Evolutionary conservation across 768 basidiomycete species (phyloP).

Genomic region (Boletus subparvulus): DNA sequence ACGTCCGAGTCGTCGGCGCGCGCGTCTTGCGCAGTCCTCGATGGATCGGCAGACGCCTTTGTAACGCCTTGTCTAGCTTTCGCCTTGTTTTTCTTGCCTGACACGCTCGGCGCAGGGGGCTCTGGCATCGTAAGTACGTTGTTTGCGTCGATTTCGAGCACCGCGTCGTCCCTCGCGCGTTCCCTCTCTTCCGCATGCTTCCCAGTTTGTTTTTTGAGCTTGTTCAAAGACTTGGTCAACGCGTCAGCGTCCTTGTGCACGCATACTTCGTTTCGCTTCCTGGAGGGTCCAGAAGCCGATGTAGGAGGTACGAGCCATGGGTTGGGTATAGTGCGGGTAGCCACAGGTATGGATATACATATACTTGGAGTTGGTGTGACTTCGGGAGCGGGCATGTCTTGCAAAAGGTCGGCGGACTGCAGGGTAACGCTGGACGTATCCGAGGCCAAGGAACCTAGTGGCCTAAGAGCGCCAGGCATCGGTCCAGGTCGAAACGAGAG

Average conservation of each 20-base stretch:
- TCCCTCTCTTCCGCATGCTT: conserved; percentile 59
- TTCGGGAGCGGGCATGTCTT: conserved; percentile 26
- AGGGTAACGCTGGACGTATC: conserved; percentile 72
- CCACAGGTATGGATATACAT: conserved; percentile 14
- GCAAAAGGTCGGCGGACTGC: conserved; percentile 54
- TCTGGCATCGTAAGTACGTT: conserved; percentile 20
- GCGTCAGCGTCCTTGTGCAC: conserved; percentile 66
- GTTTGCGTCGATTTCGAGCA: conserved; percentile 65
- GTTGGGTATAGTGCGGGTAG: conserved; percentile 44
- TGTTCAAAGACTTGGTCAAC: conserved; percentile 67
- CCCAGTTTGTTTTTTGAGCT: conserved; percentile 62
- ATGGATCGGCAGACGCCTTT: conserved; percentile 11
- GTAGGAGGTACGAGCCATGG: conserved; percentile 71
- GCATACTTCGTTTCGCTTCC: conserved; percentile 72
- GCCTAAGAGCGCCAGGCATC: conserved; percentile 7
- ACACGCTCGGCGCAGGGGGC: not conserved
- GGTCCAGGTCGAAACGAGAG: conserved; percentile 59
- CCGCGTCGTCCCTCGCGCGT: conserved; percentile 68
- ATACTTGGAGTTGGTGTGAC: conserved; percentile 6
- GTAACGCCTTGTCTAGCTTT: conserved; percentile 11
- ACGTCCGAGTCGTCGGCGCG: conserved; percentile 50
- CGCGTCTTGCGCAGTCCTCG: not conserved
- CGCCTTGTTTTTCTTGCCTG: conserved; percentile 14
- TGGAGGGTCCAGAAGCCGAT: conserved; percentile 46
- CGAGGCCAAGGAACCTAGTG: conserved; percentile 38